Conservation (phyloP, 2,329 filamentous ascomycete species). For the Fusarium algeriense region DNA sequence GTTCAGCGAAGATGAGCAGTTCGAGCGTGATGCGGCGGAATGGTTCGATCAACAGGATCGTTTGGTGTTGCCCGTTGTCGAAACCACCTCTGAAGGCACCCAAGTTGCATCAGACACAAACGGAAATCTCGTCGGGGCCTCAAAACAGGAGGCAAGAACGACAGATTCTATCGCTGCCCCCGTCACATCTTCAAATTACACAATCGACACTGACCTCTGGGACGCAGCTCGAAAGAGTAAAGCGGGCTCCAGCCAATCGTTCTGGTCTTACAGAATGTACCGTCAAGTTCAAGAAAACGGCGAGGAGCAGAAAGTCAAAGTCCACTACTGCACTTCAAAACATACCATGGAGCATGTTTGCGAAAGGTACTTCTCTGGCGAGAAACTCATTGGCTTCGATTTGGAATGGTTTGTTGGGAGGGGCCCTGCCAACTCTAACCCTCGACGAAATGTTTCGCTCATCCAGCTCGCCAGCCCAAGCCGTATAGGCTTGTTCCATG, state of each 20-base stretch:
- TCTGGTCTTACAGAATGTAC: conserved; percentile 79
- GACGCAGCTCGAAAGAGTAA: conserved; percentile 61
- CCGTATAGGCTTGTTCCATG: conserved; percentile 83
- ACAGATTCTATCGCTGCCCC: conserved; percentile 38
- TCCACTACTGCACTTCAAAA: conserved; percentile 82
- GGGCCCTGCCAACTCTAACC: conserved; percentile 54
- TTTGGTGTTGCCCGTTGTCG: not conserved
- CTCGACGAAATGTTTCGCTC: conserved; percentile 80
- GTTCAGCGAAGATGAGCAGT: conserved; percentile 43
- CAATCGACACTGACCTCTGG: conserved; percentile 49
- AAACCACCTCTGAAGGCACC: conserved; percentile 12
- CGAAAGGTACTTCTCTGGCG: conserved; percentile 72
- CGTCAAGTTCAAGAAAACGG: conserved; percentile 60
- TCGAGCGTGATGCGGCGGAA: conserved; percentile 42
- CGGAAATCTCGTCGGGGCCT: conserved; percentile 11
- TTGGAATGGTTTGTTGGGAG: conserved; percentile 81
- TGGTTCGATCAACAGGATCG: conserved; percentile 46
- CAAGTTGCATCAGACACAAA: conserved; percentile 1
- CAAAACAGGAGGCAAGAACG: conserved; percentile 2
- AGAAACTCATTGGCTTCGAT: conserved; percentile 86
- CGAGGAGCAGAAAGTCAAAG: conserved; percentile 66
- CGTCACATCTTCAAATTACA: conserved; percentile 47
- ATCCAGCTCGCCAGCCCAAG: conserved; percentile 85
- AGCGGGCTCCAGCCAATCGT: conserved; percentile 62
- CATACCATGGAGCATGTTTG: conserved; percentile 75